A percentile compares a stretch with the other conserved stretches of the same genome.
Evolutionary conservation across 805 yeast genomes (phyloP).

Genomic region (Blastobotrys chiropterorum): DNA sequence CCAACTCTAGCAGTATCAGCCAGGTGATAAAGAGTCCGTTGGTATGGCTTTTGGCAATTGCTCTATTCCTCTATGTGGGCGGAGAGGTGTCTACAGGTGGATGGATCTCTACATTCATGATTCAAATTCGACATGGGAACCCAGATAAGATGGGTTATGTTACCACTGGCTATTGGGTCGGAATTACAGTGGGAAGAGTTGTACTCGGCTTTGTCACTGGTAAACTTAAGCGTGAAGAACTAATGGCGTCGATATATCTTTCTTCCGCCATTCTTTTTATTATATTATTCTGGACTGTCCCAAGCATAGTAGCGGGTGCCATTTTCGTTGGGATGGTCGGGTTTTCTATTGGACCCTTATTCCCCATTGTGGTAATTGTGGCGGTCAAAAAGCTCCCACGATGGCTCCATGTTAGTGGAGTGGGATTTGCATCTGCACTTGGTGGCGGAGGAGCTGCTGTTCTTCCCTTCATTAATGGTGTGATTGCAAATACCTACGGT

Average conservation of each 20-base stretch:
- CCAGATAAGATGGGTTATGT: slow-evolving; percentile 50
- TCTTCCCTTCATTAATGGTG: slow-evolving; percentile 61
- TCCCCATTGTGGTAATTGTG: slow-evolving; percentile 65
- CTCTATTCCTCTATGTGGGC: slow-evolving; percentile 60
- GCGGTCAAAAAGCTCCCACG: slow-evolving; percentile 58
- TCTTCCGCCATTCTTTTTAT: slow-evolving; percentile 35
- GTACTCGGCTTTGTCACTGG: slow-evolving; percentile 37
- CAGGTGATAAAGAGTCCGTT: slow-evolving; percentile 10
- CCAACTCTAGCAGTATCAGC: background rate
- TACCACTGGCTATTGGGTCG: slow-evolving; percentile 68
- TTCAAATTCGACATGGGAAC: slow-evolving; percentile 48
- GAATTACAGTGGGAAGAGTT: slow-evolving; percentile 60
- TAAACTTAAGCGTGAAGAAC: slow-evolving; percentile 16
- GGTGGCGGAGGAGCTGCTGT: slow-evolving; percentile 82
- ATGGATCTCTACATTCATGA: slow-evolving; percentile 61
- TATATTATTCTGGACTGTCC: slow-evolving; percentile 44
- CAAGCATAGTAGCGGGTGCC: slow-evolving; percentile 40
- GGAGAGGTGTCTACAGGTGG: slow-evolving; percentile 65
- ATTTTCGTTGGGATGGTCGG: slow-evolving; percentile 48
- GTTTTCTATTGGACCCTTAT: slow-evolving; percentile 59
- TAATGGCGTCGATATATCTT: slow-evolving; percentile 25
- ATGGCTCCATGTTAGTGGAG: slow-evolving; percentile 54
- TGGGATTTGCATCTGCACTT: slow-evolving; percentile 69
- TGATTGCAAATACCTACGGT: slow-evolving; percentile 30
- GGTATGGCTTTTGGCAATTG: slow-evolving; percentile 43